phyloP scores from a whole-genome alignment of 2,329 filamentous ascomycete species.

The Beauveria australis region DNA sequence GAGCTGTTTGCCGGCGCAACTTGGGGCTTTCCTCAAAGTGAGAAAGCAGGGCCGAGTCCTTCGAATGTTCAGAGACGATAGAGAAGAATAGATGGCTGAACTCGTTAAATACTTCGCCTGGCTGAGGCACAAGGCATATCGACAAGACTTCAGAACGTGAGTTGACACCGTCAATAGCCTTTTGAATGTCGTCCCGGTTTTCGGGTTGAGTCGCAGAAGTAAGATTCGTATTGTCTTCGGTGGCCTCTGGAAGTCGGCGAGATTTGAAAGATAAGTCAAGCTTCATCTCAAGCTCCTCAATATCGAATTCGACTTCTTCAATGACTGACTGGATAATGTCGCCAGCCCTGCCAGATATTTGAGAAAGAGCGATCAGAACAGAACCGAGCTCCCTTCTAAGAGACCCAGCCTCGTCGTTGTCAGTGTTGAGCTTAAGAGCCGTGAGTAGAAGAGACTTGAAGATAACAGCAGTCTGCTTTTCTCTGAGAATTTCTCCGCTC shows the following conservation, averaged over 20 bases:
- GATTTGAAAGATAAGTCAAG: conserved; percentile 62
- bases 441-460: conserved; percentile 57
- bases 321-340: conserved; percentile 60
- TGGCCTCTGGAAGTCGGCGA: conserved; percentile 38
- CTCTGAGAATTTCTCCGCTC: conserved; percentile 49
- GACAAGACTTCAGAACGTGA: conserved; percentile 29
- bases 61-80: conserved; percentile 37
- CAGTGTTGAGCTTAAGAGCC: conserved; percentile 49
- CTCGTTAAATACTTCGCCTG: conserved; percentile 47
- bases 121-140: conserved; percentile 44
- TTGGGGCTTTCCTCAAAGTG: conserved; percentile 48
- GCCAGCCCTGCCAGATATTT: conserved; percentile 48
- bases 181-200: conserved; percentile 30
- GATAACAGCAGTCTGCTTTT: conserved; percentile 54
- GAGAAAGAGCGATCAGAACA: conserved; percentile 57
- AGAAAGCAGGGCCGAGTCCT: conserved; percentile 31
- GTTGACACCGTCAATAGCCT: conserved; percentile 31
- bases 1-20: conserved; percentile 44
- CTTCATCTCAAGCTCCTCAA: conserved; percentile 67
- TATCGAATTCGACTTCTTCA: conserved; percentile 59
- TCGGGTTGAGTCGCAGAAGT: conserved; percentile 19
- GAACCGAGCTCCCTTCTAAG: conserved; percentile 58
- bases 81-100: conserved; percentile 51
- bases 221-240: conserved; percentile 37
- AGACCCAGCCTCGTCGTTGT: conserved; percentile 44